These are phyloP conservation scores for Herpetospermum pedunculosum DNA, from an alignment of 306 rosid species.

Conservation along the genomic window DNA sequence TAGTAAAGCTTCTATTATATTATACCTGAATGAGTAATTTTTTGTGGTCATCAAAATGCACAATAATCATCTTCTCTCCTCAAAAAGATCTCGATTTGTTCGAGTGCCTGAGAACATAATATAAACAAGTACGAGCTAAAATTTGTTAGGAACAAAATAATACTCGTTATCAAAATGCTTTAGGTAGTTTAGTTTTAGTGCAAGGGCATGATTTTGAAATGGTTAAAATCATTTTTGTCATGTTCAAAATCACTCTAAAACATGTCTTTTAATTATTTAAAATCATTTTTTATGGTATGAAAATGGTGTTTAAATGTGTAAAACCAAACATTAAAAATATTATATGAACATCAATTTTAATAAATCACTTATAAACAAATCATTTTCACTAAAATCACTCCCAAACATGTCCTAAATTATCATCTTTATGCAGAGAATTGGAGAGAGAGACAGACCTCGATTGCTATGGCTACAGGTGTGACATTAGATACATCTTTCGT, in stretches of 20 bases:
- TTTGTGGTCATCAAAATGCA: slow-evolving; percentile 8
- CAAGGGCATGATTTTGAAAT: no score
- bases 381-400: no score
- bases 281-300: no score
- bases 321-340: no score
- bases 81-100: slow-evolving; percentile 55
- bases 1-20: not conserved
- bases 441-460: slow-evolving; percentile 59
- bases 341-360: no score
- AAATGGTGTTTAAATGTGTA: no score
- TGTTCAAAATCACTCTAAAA: no score
- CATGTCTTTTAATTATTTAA: no score
- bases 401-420: no score
- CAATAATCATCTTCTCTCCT: slow-evolving; percentile 28
- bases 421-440: not conserved
- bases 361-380: no score
- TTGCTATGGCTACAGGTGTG: slow-evolving; percentile 68
- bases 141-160: not conserved
- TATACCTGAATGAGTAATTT: not conserved
- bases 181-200: not conserved
- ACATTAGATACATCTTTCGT: slow-evolving; percentile 43
- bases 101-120: slow-evolving; percentile 48
- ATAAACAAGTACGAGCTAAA: not conserved
- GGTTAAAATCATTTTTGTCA: no score
- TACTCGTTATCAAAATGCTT: slow-evolving; percentile 5